These are phyloP conservation scores for Candida smagusa DNA, from an alignment of 1,139 yeast species.

Conservation along the genomic window DNA sequence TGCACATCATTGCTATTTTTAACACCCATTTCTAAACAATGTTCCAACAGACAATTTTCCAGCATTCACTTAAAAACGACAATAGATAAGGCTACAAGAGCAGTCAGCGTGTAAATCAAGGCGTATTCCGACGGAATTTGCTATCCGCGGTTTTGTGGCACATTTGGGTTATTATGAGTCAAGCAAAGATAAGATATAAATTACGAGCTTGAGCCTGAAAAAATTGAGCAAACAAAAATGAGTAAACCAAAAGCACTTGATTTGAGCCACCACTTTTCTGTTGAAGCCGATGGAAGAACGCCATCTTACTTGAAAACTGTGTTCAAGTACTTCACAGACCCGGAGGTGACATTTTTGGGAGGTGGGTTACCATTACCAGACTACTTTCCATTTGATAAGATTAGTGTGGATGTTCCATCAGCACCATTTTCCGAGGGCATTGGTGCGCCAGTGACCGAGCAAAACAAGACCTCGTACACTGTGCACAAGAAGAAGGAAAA, in stretches of 20 bases:
- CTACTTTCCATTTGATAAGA: conserved; percentile 85
- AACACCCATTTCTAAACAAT: too few species aligned
- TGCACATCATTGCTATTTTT: too few species aligned
- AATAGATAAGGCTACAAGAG: too few species aligned
- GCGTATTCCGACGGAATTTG: neutral
- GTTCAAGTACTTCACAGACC: conserved; percentile 69
- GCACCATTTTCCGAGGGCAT: conserved; percentile 78
- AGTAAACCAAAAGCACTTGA: conserved; percentile 49
- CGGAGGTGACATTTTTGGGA: conserved; percentile 82
- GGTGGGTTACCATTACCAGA: conserved; percentile 93
- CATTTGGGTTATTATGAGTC: neutral
- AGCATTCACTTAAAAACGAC: too few species aligned
- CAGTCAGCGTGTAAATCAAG: too few species aligned
- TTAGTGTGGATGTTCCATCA: conserved; percentile 66
- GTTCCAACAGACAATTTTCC: too few species aligned
- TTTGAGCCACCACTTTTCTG: conserved; percentile 70
- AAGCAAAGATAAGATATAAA: too few species aligned
- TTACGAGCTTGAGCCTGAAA: too few species aligned
- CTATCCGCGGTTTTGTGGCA: neutral
- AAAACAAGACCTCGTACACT: conserved; percentile 42
- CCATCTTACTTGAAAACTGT: conserved; percentile 83
- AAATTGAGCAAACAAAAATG: neutral
- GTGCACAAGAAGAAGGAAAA: conserved; percentile 40
- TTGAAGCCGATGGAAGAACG: conserved; percentile 72
- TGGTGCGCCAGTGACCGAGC: conserved; percentile 58